Base-by-base conservation (phyloP, 768 basidiomycete species). In the Termitomyces sp. region DNA sequence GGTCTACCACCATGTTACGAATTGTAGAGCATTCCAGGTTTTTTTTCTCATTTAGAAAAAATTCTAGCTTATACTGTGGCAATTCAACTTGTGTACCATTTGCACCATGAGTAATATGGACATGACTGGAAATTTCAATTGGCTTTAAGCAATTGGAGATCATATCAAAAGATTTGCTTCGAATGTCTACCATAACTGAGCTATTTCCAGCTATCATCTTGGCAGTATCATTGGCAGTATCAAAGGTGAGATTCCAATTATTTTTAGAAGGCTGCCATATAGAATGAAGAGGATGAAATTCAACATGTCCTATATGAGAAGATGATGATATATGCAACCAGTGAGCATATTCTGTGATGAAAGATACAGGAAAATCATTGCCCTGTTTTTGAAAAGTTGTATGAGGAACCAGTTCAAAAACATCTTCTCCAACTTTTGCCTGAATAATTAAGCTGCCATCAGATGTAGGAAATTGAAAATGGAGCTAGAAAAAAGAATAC, bases 281-380 rank as follows among this genome's bases (percentile, higher is more conserved):
- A 12, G 60, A 60, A 22, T 61, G 55, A 6, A 67, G 44, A 9
- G 71, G 75, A 47, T 75, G 71, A 27, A 77, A 72, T 60, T 73
- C 70, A 9, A 76, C 56, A 15, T 55, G 61, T 27, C 57, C 58
- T 42, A 58, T n/a, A 42, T 20, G 42, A 9, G 33, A 47, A 53
- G 20, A 47, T 46, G 31, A 47, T 39, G 46, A 44, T 30, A 72
- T 15, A 37, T 69, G 53, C 55, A 77, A 63, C 76, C 76, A 78
- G 60, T 76, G 76, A 6, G 61, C 55, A 52, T 70, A 65, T 22
- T 71, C 64, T 4, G 66, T 61, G 8, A 71, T 57, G 13, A 78
- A 66, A 11, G 65, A 42, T 18, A 13, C 45, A 11, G 76, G 76
- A 9, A 76, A 61, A 60, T 76, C 75, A 3, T n/a, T 4, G 2